These are phyloP conservation scores for Discostella pseudostelligera DNA, from an alignment of 108 stramenopile species.

Conservation along the genomic window DNA sequence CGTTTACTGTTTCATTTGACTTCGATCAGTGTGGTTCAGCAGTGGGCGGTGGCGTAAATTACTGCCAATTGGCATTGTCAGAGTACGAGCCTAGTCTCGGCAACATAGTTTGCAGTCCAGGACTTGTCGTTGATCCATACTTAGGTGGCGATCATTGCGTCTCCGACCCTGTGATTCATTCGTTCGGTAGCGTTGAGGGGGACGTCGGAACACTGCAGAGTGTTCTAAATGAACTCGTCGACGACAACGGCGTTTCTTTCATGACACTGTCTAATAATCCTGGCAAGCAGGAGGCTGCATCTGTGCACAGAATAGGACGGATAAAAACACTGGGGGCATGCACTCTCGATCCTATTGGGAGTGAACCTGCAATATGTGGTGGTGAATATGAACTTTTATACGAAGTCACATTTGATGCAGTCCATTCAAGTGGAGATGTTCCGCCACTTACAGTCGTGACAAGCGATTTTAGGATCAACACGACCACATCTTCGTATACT, in stretches of 20 bases:
- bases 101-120: constrained; percentile 48
- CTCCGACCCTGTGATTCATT: constrained; percentile 36
- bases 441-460: constrained; percentile 49
- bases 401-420: constrained; percentile 64
- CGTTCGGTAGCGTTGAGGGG: constrained; percentile 24
- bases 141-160: constrained; percentile 50
- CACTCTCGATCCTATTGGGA: constrained; percentile 15
- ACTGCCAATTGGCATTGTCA: constrained; percentile 53
- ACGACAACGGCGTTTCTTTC: constrained; percentile 50
- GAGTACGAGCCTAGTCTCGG: constrained; percentile 40
- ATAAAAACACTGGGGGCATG: constrained; percentile 52
- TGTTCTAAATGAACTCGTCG: constrained; percentile 40
- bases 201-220: constrained; percentile 44
- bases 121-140: constrained; percentile 39
- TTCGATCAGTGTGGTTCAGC: constrained; percentile 53
- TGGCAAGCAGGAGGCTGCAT: constrained; percentile 38
- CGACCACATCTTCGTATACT: constrained; percentile 26
- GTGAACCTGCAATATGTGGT: constrained; percentile 29
- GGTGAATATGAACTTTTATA: constrained; percentile 65
- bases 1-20: constrained; percentile 67
- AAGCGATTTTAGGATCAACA: constrained; percentile 37
- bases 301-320: constrained; percentile 33
- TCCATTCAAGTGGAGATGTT: constrained; percentile 66
- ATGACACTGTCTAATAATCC: constrained; percentile 39
- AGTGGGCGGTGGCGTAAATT: constrained; percentile 39